These are phyloP conservation scores for Zygoascus ofunaensis DNA, from an alignment of 805 yeast species.

Conservation along the genomic window DNA sequence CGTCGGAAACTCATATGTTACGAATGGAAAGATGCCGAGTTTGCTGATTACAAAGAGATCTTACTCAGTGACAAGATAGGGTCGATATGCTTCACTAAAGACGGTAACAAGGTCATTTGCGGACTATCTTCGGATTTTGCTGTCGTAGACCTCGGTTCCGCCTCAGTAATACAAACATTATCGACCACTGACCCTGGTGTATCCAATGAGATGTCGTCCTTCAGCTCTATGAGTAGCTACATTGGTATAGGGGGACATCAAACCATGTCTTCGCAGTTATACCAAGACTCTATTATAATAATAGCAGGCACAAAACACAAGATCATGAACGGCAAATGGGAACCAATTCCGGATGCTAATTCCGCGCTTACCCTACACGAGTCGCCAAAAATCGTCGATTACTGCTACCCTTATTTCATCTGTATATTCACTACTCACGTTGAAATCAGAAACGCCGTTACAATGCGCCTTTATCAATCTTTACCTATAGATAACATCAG, in stretches of 20 bases:
- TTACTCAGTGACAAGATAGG: conserved; percentile 22
- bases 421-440: conserved; percentile 24
- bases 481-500: conserved; percentile 21
- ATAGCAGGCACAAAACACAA: conserved; percentile 7
- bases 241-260: conserved; percentile 14
- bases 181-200: conserved; percentile 7
- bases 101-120: conserved; percentile 17
- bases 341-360: conserved; percentile 9
- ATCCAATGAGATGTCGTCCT: not conserved
- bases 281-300: conserved; percentile 5
- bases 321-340: conserved; percentile 11
- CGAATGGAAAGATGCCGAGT: conserved; percentile 24
- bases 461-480: conserved; percentile 31
- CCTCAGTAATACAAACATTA: not conserved
- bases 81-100: conserved; percentile 18
- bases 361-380: not conserved
- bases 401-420: conserved; percentile 36
- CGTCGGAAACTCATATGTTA: conserved; percentile 19
- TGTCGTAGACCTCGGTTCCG: conserved; percentile 14
- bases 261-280: conserved; percentile 7
- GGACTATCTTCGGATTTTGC: conserved; percentile 21
- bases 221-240: conserved; percentile 12
- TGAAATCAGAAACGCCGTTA: conserved; percentile 33
- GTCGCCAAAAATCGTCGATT: conserved; percentile 25
- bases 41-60: conserved; percentile 23